Percentiles rank a stretch among this genome's conserved stretches.
These are phyloP conservation scores for Peronosclerospora sorghi DNA, from an alignment of 352 stramenopile species.

Conservation along the genomic window DNA sequence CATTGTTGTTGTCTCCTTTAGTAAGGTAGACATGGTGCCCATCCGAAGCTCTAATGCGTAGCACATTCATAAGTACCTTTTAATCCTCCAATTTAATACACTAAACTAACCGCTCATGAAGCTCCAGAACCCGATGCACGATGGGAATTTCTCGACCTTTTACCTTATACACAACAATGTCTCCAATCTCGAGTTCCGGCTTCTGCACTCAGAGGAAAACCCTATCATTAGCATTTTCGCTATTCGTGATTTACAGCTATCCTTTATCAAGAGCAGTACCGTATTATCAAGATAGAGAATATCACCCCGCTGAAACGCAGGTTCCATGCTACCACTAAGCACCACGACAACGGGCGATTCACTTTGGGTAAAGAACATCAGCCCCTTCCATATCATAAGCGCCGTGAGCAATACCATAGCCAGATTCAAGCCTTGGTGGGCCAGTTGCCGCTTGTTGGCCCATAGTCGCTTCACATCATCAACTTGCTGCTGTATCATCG, in stretches of 20 bases:
- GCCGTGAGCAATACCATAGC: slow-evolving; percentile 98
- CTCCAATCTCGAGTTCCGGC: slow-evolving; percentile 68
- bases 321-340: slow-evolving; percentile 96
- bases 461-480: slow-evolving; percentile 97
- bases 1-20: slow-evolving; percentile 99
- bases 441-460: slow-evolving; percentile 95
- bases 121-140: slow-evolving; percentile 96
- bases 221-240: not conserved
- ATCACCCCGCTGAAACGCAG: slow-evolving; percentile 97
- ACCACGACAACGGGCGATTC: slow-evolving; percentile 99
- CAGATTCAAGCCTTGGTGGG: slow-evolving; percentile 96
- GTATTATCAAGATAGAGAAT: slow-evolving; percentile 98
- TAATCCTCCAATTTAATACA: not conserved
- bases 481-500: slow-evolving; percentile 80
- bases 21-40: slow-evolving; percentile 93
- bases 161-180: slow-evolving; percentile 95
- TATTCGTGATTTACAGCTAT: not conserved
- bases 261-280: slow-evolving; percentile 11
- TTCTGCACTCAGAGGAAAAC: slow-evolving; percentile 28
- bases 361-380: slow-evolving; percentile 96
- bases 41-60: slow-evolving; percentile 40
- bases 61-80: not conserved
- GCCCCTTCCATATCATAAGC: slow-evolving; percentile 98
- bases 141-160: slow-evolving; percentile 98
- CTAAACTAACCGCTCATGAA: slow-evolving; percentile 82